These are phyloP conservation scores for Raphanus sativus DNA, from an alignment of 345 rosid genomes.

Conservation along the genomic window DNA sequence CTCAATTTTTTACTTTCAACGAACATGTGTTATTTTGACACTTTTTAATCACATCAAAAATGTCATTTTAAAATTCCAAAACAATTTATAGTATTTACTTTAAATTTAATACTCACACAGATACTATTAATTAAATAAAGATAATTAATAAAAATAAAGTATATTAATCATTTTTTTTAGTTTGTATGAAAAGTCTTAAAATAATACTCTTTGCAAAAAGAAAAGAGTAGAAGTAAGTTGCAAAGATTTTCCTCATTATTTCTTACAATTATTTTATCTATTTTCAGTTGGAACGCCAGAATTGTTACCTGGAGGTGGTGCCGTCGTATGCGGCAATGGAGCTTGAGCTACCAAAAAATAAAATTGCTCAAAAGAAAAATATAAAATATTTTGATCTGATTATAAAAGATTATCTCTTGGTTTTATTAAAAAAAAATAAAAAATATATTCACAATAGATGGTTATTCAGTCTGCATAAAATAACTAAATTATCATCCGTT, in stretches of 20 bases:
- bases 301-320: background rate
- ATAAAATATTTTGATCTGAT: background rate
- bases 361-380: background rate
- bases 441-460: background rate
- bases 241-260: background rate
- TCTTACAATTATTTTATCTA: background rate
- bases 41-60: too few species aligned
- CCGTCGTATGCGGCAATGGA: background rate
- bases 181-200: too few species aligned
- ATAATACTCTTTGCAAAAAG: background rate
- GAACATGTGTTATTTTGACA: background rate
- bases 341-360: background rate
- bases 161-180: too few species aligned
- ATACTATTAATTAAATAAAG: too few species aligned
- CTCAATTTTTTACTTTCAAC: background rate
- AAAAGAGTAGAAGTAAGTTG: background rate
- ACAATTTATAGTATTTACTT: too few species aligned
- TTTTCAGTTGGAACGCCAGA: background rate
- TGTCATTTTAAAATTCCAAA: background rate
- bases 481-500: background rate
- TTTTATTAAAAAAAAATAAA: background rate
- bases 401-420: background rate
- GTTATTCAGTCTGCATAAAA: background rate
- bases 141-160: too few species aligned
- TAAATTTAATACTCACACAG: background rate